Conservation (phyloP, 495 filamentous ascomycete species). For the Neurospora sp. region DNA sequence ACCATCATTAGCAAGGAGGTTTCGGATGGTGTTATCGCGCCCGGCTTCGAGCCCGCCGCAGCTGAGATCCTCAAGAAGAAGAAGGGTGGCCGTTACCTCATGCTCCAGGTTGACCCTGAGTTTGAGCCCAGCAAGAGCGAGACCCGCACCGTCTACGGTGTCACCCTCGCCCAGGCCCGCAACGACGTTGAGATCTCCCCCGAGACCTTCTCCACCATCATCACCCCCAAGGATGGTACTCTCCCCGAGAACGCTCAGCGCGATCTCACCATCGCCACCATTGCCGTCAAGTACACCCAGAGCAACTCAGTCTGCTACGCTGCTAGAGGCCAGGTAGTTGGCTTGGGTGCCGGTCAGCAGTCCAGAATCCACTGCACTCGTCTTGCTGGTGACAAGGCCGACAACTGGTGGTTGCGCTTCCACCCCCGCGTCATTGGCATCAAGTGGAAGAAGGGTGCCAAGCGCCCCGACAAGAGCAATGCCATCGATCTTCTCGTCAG, state of each 20-base stretch:
- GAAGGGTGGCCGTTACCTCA: slow-evolving; percentile 94
- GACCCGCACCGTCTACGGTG: slow-evolving; percentile 76
- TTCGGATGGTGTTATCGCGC: slow-evolving; percentile 91
- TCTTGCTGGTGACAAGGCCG: slow-evolving; percentile 95
- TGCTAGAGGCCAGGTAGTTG: slow-evolving; percentile 86
- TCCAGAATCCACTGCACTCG: slow-evolving; percentile 97
- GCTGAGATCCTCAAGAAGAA: slow-evolving; percentile 92
- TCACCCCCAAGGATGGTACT: slow-evolving; percentile 66
- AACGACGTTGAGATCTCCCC: slow-evolving; percentile 85
- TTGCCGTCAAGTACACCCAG: slow-evolving; percentile 95
- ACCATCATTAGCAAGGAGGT: slow-evolving; percentile 97
- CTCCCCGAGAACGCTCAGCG: slow-evolving; percentile 75
- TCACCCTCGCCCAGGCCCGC: slow-evolving; percentile 77
- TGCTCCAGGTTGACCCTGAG: slow-evolving; percentile 85
- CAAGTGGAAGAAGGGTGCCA: slow-evolving; percentile 94
- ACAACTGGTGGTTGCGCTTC: slow-evolving; percentile 99
- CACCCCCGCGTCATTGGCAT: slow-evolving; percentile 75
- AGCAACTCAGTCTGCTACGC: slow-evolving; percentile 98
- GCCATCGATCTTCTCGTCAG: slow-evolving; percentile 92
- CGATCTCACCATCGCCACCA: slow-evolving; percentile 90
- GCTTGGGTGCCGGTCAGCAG: slow-evolving; percentile 92
- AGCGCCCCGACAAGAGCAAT: slow-evolving; percentile 95
- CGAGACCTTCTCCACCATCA: slow-evolving; percentile 71
- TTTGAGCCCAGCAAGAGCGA: slow-evolving; percentile 72
- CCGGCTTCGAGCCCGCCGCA: slow-evolving; percentile 72